phyloP scores from a whole-genome alignment of 129 eudicot genomes.

The Pittosporum tobira region DNA sequence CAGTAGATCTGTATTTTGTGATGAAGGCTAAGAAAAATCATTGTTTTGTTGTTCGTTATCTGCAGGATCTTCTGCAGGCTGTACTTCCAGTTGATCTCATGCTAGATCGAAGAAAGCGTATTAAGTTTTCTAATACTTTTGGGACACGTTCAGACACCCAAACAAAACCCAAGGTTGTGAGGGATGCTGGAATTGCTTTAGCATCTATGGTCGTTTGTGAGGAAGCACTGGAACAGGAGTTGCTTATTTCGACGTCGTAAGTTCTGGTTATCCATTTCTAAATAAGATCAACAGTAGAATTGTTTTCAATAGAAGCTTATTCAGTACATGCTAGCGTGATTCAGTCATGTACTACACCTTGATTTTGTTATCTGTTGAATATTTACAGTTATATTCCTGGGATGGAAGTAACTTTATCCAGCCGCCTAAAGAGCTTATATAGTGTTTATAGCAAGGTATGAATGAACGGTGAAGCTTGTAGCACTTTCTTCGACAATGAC shows the following conservation, averaged over 20 bases:
- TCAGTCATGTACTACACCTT: conserved; percentile 16
- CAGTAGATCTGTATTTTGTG: not conserved
- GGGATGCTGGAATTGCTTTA: conserved; percentile 87
- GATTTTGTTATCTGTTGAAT: conserved; percentile 21
- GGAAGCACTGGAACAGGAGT: conserved; percentile 87
- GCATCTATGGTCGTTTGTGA: conserved; percentile 84
- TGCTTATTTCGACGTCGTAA: conserved; percentile 91
- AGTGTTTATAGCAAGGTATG: conserved; percentile 89
- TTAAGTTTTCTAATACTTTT: conserved; percentile 41
- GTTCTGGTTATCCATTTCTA: conserved; percentile 20
- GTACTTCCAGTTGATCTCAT: conserved; percentile 88
- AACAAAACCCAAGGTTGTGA: conserved; percentile 74
- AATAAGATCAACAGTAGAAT: conserved; percentile 8
- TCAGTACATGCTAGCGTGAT: conserved; percentile 3
- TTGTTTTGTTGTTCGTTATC: conserved; percentile 6
- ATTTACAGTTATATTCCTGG: conserved; percentile 89
- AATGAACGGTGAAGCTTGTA: conserved; percentile 4
- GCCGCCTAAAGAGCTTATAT: conserved; percentile 90
- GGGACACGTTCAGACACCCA: conserved; percentile 40
- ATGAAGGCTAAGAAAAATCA: conserved; percentile 8
- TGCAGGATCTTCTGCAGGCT: conserved; percentile 89
- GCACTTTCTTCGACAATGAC: conserved; percentile 3
- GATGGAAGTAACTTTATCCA: conserved; percentile 87
- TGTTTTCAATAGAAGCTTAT: not conserved
- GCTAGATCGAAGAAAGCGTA: conserved; percentile 70